Conservation (phyloP, 2,329 filamentous ascomycete species). For the Aschersonia sp. region DNA sequence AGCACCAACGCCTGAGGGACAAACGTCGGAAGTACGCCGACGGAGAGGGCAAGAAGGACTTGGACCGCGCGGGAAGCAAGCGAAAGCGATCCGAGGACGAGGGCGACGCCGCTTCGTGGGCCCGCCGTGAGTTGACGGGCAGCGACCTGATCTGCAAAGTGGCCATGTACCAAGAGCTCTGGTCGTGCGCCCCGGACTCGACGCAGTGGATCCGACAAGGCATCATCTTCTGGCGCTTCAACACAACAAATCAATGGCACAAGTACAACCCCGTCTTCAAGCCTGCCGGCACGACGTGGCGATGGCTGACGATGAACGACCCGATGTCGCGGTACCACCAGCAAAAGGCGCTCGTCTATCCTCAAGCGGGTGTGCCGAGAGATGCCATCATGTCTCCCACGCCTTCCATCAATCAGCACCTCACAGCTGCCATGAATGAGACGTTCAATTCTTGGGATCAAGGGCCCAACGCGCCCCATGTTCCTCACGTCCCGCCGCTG, state of each 20-base stretch:
- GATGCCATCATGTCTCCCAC: conserved; percentile 40
- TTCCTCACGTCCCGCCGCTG: conserved; percentile 19
- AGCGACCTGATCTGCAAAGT: conserved; percentile 45
- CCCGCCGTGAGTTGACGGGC: conserved; percentile 26
- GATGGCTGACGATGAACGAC: conserved; percentile 46
- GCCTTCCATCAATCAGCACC: conserved; percentile 32
- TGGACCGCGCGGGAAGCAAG: conserved; percentile 20
- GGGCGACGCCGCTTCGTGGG: conserved; percentile 24
- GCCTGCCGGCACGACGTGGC: conserved; percentile 41
- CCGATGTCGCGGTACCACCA: conserved; percentile 45
- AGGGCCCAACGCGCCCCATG: conserved; percentile 7
- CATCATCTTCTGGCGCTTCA: conserved; percentile 50
- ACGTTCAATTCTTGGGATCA: conserved; percentile 37
- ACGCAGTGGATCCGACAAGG: conserved; percentile 40
- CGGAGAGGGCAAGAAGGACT: conserved; percentile 18
- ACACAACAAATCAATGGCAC: conserved; percentile 35
- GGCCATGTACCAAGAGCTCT: conserved; percentile 54
- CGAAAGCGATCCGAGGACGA: conserved; percentile 26
- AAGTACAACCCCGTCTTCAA: conserved; percentile 33
- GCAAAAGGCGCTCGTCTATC: conserved; percentile 27
- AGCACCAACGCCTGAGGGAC: conserved; percentile 22
- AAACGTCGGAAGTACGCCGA: conserved; percentile 18
- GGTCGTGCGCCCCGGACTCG: conserved; percentile 34
- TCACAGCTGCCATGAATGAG: conserved; percentile 42
- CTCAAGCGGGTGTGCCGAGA: conserved; percentile 16